Evolutionary conservation across 2,329 filamentous ascomycete genomes (phyloP), one percentile per base, ranked within the genome.

Genomic region (Trichoderma hamatum): DNA sequence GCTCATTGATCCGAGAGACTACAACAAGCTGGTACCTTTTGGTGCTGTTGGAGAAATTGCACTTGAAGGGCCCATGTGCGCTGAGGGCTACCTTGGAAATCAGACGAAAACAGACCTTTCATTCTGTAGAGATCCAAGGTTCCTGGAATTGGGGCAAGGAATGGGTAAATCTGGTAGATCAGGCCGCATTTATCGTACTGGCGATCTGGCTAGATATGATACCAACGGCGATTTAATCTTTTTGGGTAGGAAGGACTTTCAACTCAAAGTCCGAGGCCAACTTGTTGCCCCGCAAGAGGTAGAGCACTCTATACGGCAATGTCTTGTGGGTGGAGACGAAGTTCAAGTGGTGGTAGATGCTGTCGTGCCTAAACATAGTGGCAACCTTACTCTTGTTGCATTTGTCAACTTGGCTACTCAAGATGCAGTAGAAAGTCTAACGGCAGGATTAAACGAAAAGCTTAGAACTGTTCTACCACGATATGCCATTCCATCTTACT

Each of bases 121-220:
- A 59, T 59, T 59, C 56, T 59, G 34, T 26, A 60, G 46, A 52
- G 30, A 67, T 26, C 65, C 65, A 52, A 26, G 2, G 10, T 67
- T 59, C n/a, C 14, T 55, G 7, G 30, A 16, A n/a, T 49, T 67
- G 1, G 36, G 39, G 39, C 55, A 52, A 28, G 52, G 34, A 10
- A 5, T 30, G 19, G 63, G 36, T 5, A 30, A 58, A n/a, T 21
- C 32, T 14, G 63, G 51, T 16, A 59, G 56, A 43, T 14, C 56
- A 16, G 56, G 56, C 32, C 64, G 54, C 39, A 59, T 67, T 14
- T 68, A 68, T 52, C 58, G 66, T 34, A 55, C 66, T 39, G 66
- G 66, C 21, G 66, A 68, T 46, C n/a, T 68, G 43, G 66, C 66
- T n/a, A 54, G 32, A 46, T 68, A 68, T 54, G 58, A 68, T 55